These are phyloP conservation scores for Fusarium miscanthi DNA, from an alignment of 2,329 filamentous ascomycete genomes.

Conservation along the genomic window DNA sequence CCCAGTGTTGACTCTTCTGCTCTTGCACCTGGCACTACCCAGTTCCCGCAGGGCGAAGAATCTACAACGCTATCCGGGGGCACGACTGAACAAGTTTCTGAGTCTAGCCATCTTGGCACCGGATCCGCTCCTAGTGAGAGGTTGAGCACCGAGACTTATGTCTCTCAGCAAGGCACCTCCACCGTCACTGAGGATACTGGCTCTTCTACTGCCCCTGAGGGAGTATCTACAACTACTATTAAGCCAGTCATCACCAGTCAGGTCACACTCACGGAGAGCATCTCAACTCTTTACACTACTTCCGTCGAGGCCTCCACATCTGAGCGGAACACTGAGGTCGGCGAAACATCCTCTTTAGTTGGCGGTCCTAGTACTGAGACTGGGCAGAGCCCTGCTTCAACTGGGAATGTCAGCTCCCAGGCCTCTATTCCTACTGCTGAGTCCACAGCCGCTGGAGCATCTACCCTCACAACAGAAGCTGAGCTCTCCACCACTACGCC, in stretches of 20 bases:
- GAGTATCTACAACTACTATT: slow-evolving; percentile 15
- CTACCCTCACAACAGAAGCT: background rate
- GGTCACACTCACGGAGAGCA: slow-evolving; percentile 11
- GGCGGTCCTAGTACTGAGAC: slow-evolving; percentile 3
- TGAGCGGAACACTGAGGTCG: background rate
- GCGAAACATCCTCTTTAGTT: background rate
- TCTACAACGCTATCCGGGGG: background rate
- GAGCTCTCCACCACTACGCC: slow-evolving; percentile 14
- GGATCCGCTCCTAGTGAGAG: background rate
- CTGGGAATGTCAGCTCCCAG: background rate
- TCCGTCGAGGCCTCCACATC: background rate
- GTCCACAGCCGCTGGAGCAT: background rate
- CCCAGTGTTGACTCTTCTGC: slow-evolving; percentile 33
- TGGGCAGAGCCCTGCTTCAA: slow-evolving; percentile 2
- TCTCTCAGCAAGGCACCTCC: slow-evolving; percentile 19
- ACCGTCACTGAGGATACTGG: background rate
- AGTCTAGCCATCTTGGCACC: background rate
- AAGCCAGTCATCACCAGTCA: slow-evolving; percentile 20
- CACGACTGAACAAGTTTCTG: background rate
- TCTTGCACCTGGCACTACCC: slow-evolving; percentile 16
- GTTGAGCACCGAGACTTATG: background rate
- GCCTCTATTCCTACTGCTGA: background rate
- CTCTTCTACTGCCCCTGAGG: background rate
- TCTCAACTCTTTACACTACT: slow-evolving; percentile 2
- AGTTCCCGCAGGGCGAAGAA: background rate